phyloP scores from a whole-genome alignment of 2,329 filamentous ascomycete genomes.

The Blastomyces gilchristii region DNA sequence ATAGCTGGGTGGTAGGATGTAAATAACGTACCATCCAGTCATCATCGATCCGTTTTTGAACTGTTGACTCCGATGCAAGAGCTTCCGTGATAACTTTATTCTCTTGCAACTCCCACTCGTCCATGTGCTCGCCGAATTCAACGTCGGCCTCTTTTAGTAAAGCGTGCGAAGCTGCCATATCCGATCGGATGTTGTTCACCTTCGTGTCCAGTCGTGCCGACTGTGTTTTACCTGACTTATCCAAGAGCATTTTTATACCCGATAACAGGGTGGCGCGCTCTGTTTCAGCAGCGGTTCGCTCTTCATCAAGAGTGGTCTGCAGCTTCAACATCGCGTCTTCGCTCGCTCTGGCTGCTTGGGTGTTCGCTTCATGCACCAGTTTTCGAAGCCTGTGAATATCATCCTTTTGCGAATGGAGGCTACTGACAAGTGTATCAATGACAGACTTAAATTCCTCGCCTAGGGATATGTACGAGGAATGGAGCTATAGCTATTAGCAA shows the following conservation, averaged over 20 bases:
- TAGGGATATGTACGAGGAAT: constrained; percentile 70
- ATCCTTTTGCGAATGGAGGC: constrained; percentile 63
- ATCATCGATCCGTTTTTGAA: constrained; percentile 73
- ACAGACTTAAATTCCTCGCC: constrained; percentile 77
- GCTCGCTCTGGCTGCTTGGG: constrained; percentile 58
- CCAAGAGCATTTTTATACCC: constrained; percentile 70
- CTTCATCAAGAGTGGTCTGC: constrained; percentile 61
- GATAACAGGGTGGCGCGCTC: constrained; percentile 65
- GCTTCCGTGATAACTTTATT: constrained; percentile 60
- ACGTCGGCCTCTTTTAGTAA: constrained; percentile 55
- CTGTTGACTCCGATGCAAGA: constrained; percentile 59
- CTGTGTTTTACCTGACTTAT: constrained; percentile 61
- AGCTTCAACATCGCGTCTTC: constrained; percentile 56
- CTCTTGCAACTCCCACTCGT: constrained; percentile 61
- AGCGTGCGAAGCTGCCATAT: constrained; percentile 54
- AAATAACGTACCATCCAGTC: constrained; percentile 63
- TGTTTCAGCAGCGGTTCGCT: constrained; percentile 58
- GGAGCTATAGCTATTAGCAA: constrained; percentile 46
- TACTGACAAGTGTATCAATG: constrained; percentile 69
- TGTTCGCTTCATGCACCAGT: constrained; percentile 61
- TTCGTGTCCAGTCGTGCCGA: constrained; percentile 58
- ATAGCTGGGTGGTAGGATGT: not conserved
- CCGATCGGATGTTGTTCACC: constrained; percentile 52
- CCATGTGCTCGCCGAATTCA: constrained; percentile 61
- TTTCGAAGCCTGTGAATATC: constrained; percentile 64